phyloP scores from a whole-genome alignment of 2,329 filamentous ascomycete species.

The Paraconiothyrium sp. region DNA sequence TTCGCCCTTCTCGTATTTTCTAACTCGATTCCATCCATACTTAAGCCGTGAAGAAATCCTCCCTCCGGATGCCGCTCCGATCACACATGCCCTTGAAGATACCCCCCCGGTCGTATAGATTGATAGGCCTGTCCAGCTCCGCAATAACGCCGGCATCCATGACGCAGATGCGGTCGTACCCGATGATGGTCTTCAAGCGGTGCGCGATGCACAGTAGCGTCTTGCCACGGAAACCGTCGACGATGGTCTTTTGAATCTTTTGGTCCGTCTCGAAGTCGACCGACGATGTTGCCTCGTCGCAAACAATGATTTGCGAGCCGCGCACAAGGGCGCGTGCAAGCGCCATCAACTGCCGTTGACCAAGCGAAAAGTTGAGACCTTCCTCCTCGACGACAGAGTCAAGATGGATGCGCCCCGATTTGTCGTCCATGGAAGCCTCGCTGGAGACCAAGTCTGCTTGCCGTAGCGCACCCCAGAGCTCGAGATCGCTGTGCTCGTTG shows the following conservation, averaged over 20 bases:
- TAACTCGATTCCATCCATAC: background rate
- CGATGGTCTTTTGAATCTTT: slow-evolving; percentile 92
- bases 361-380: slow-evolving; percentile 93
- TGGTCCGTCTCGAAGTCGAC: slow-evolving; percentile 97
- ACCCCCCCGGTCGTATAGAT: slow-evolving; percentile 75
- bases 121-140: slow-evolving; percentile 81
- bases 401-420: slow-evolving; percentile 75
- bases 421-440: slow-evolving; percentile 58
- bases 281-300: slow-evolving; percentile 92
- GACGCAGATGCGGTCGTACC: slow-evolving; percentile 94
- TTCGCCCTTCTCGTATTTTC: background rate
- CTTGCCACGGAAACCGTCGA: slow-evolving; percentile 81
- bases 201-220: slow-evolving; percentile 94
- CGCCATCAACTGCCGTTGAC: slow-evolving; percentile 95
- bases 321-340: slow-evolving; percentile 90
- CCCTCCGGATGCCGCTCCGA: slow-evolving; percentile 75
- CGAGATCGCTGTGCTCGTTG: slow-evolving; percentile 77
- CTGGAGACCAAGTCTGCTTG: slow-evolving; percentile 75
- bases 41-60: slow-evolving; percentile 54
- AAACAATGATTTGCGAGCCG: slow-evolving; percentile 89
- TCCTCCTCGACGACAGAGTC: slow-evolving; percentile 91
- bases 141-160: slow-evolving; percentile 92
- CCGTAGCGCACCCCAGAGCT: slow-evolving; percentile 79
- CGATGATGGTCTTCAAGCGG: slow-evolving; percentile 87
- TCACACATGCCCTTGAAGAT: slow-evolving; percentile 94